Base-by-base conservation (phyloP, 768 basidiomycete species). In the Artomyces pyxidatus region DNA sequence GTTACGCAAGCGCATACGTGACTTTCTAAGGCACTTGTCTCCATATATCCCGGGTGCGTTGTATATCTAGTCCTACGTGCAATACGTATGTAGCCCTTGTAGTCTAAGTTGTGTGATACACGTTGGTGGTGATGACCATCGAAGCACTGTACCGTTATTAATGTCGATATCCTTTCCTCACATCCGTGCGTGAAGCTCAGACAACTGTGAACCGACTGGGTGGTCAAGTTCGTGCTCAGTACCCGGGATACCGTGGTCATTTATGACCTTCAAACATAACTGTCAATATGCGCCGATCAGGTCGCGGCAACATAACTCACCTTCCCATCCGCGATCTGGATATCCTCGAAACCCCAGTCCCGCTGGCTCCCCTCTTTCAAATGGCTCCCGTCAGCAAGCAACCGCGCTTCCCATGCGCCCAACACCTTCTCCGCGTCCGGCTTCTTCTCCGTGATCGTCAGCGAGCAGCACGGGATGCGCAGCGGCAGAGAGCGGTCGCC, bases 1-100 rank as follows among this genome's bases (percentile, higher is more conserved):
- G 92, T 65, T 99, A 99, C 62, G 94, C 93, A 7, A 95, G 93
- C 62, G 96, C 84, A 26, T 92, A 82, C 67, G 68, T 90, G 38
- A 74, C 70, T 29, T 77, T 89, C 63, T 85, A 71, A 52, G 12
- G 27, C 48, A 19, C 21, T 30, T 14, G 19, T 39, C 2, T 17
- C 17, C 35, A 12, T 29, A 19, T 22, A 37, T 22, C 12, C n/a
- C 16, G 12, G 10, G 19, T 9, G 46, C 6, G 17, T n/a, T 16
- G 21, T 22, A 27, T 16, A 38, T 37, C 11, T 19, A 7, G 12
- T 16, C 49, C 19, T 4, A 14, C 17, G 10, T 48, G 12, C 37
- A 16, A 17, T 19, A 8, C 47, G 47, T 52, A 30, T 52, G 37
- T 37, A 16, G 14, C 21, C 30, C 23, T n/a, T n/a, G n/a, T n/a